A percentile compares a stretch with the other conserved stretches of the same genome.
Evolutionary conservation across 1,139 yeast species (phyloP).

Genomic region (Suhomyces anneliseae): DNA sequence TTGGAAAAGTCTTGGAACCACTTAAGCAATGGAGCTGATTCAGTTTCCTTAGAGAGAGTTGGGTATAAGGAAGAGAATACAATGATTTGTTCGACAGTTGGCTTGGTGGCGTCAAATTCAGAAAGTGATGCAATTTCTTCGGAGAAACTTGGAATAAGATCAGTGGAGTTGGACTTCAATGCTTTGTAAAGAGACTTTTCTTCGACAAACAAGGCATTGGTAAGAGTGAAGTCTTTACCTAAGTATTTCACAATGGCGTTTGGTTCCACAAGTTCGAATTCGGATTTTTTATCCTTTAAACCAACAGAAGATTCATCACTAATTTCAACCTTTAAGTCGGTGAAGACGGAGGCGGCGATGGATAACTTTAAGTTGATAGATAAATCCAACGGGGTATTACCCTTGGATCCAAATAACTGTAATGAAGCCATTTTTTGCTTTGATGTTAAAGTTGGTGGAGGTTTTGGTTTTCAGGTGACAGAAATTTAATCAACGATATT

Average conservation of each 20-base stretch:
- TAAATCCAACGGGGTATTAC: conserved; percentile 31
- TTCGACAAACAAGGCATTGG: conserved; percentile 26
- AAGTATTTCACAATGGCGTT: conserved; percentile 81
- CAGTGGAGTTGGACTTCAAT: conserved; percentile 8
- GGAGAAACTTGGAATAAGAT: conserved; percentile 2
- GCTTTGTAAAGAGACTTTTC: conserved; percentile 26
- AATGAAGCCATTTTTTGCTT: conserved; percentile 1
- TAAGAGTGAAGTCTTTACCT: conserved; percentile 44
- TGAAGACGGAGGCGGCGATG: conserved; percentile 47
- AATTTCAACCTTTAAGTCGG: conserved; percentile 26
- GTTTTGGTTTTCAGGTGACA: neutral
- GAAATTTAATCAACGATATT: neutral
- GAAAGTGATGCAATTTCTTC: conserved; percentile 12
- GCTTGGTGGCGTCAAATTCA: conserved; percentile 14
- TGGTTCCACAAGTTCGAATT: conserved; percentile 65
- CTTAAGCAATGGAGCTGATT: conserved; percentile 6
- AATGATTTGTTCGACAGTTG: conserved; percentile 45
- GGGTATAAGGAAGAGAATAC: conserved; percentile 48
- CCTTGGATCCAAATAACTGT: conserved; percentile 17
- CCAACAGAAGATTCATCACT: conserved; percentile 38
- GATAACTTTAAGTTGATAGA: conserved; percentile 62
- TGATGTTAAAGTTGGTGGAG: neutral
- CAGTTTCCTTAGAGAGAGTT: conserved; percentile 15
- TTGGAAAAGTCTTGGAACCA: conserved; percentile 49
- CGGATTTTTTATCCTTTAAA: conserved; percentile 34